Percentiles rank a stretch among this genome's conserved stretches.
These are phyloP conservation scores for Solanum sejunctum DNA, from an alignment of 257 asterid species.

Conservation along the genomic window DNA sequence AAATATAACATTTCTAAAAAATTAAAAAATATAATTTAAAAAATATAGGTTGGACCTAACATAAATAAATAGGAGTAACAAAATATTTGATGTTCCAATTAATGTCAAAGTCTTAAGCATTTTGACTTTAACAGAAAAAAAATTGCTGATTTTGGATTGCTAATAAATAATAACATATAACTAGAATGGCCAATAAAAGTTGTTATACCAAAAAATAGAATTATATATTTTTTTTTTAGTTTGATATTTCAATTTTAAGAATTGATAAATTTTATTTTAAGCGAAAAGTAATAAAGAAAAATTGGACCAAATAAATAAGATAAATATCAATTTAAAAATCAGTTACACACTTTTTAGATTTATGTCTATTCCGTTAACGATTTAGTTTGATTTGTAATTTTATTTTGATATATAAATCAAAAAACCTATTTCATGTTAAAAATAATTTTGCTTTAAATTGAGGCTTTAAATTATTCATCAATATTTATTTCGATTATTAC, in stretches of 20 bases:
- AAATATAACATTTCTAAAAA: too few relatives aligned
- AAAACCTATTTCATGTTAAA: background rate
- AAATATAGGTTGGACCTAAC: background rate
- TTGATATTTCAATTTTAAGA: background rate
- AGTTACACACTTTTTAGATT: background rate
- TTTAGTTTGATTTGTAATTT: background rate
- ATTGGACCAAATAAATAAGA: background rate
- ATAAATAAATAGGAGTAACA: background rate
- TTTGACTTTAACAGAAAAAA: background rate
- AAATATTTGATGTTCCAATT: background rate
- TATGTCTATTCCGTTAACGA: too few relatives aligned
- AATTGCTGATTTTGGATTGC: background rate
- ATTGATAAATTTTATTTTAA: background rate
- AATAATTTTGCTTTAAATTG: background rate
- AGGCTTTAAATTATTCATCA: background rate
- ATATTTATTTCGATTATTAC: background rate
- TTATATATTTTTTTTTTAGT: background rate
- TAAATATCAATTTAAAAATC: background rate
- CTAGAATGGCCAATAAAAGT: background rate
- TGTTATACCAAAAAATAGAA: background rate
- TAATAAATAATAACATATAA: background rate
- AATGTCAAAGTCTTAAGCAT: background rate
- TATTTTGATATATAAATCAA: background rate
- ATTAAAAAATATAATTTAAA: too few relatives aligned
- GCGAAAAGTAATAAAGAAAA: background rate